Base-by-base conservation (phyloP, 2,329 filamentous ascomycete species). In the Clonostachys chloroleuca region DNA sequence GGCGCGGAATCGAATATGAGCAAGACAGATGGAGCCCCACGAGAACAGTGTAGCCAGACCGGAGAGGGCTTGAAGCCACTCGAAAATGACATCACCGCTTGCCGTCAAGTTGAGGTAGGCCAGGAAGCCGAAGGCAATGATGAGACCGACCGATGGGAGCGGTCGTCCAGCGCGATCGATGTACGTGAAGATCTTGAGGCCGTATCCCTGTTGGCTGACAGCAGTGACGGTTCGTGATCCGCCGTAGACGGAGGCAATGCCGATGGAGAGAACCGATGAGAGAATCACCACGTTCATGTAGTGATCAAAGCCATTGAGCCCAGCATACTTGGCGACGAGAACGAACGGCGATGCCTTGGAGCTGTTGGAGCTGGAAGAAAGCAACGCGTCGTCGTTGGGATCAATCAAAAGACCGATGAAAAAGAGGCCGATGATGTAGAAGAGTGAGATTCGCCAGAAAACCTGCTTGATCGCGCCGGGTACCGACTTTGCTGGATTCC, bases 391-490 rank as follows among this genome's bases (percentile, higher is more conserved):
- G 35, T 81, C 77, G 18, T 69, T 61, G 45, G 70, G 73, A 44
- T 65, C 61, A 34, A 80, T 64, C 6, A 80, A 59, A 5, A 81
- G 65, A 12, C 77, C 75, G n/a, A 79, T 69, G 12, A 78, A 73
- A 45, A 75, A 67, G 13, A 80, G 67, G 36, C 75, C 74, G 4
- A 80, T 63, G 42, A 80, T 63, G 51, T 80, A 80, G 52, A 80
- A 80, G 51, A 79, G 59, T 0, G 72, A 77, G 50, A 80, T 79
- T 54, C 77, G 74, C 76, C 76, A 80, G 49, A 80, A 80, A 34
- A 80, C 88, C 61, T 95, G 90, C 70, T 94, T 95, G 57, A 92
- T 84, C 6, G 91, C 91, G 2, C 82, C 84, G 0, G 91, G 91
- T 2, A 96, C 76, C 0, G 85, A 80, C 59, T 87, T 84, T 47